Evolutionary conservation across 768 basidiomycete species (phyloP), one percentile per base, ranked within the genome.

Genomic region (Leccinum variicolor): DNA sequence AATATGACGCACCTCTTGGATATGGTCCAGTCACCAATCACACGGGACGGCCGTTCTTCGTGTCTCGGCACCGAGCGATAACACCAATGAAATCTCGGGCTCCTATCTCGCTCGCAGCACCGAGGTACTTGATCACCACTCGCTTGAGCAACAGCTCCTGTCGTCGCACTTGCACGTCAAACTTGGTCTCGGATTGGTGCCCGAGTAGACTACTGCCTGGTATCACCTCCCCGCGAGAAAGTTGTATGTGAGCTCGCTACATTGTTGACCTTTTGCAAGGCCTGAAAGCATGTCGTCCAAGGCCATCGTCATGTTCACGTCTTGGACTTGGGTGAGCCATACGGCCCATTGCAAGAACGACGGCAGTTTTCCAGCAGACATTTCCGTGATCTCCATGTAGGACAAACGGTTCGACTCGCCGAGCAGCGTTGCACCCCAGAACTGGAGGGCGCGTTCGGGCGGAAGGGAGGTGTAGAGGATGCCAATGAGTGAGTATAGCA

Each of bases 321-420:
- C 90, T 58, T 87, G 82, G 5, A 82, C 77, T 55, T 92, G 85
- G 1, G 90, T 90, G 1, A 89, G 89, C 89, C 89, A 90, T 8
- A 91, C 84, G 0, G 91, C 91, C 94, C 93, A 96, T 57, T 92
- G 90, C 50, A 96, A 74, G 70, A 96, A 95, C 2, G 85, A 80
- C 1, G 85, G 84, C 0, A 92, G 76, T 57, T 85, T 82, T 2
- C 82, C 85, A 23, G 81, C 73, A 2, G 79, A 82, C n/a, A 80
- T 77, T 64, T 92, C 90, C 1, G 81, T 64, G 34, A 74, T 72
- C 62, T 90, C 85, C 59, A 84, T 68, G 64, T 88, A 89, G 3
- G 81, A 75, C 13, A 77, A 68, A 26, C 72, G 73, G 13, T 73
- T 72, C 0, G 71, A 54, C 6, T 81, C 80, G 39, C 67, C 67